Base-by-base conservation (phyloP, 2,329 filamentous ascomycete species). In the Phoma sp. region DNA sequence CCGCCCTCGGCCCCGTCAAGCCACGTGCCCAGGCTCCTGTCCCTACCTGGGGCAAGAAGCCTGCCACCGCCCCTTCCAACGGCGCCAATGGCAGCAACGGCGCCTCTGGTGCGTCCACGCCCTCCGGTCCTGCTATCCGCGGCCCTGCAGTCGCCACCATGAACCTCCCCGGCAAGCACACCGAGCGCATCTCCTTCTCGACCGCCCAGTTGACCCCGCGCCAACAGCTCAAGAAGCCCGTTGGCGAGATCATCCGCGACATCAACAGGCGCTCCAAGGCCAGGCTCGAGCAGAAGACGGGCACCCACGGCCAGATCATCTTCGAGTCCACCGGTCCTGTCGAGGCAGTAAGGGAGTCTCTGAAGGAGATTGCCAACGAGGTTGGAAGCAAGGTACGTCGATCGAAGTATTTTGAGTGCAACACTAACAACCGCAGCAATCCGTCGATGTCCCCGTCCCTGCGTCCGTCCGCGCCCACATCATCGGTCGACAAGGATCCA, bases 201-300 rank as follows among this genome's bases (percentile, higher is more conserved):
- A 86, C 89, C 7, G 84, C 87, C 38, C 88, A 95, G 72, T 85
- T 98, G 72, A 83, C 91, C 39, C 88, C 91, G 15, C 86, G 89
- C 36, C 81, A 80, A 55, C 87, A 96, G 74, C 80, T 97, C 68
- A 96, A 90, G 82, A 91, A 91, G 65, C 91, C 93, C 7, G 82
- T 97, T 45, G 81, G 86, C 26, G 93, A 98, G 63, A 88, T 95
- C 61, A 81, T 97, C 70, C 90, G 91, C 73, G 92, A 97, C 62
- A 91, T 98, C 77, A 97, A 96, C 78, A 91, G 89, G 77, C 91
- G 89, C 71, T 96, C 91, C 56, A 92, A 93, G 73, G 92, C 93
- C 53, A 91, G 87, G 64, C 86, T 99, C 63, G 88, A 89, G 64
- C 88, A 93, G 82, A 85, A 85, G 53, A 84, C 85, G 55, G 86